phyloP scores from a whole-genome alignment of 2,329 filamentous ascomycete species.

The Ophiostoma australiae region DNA sequence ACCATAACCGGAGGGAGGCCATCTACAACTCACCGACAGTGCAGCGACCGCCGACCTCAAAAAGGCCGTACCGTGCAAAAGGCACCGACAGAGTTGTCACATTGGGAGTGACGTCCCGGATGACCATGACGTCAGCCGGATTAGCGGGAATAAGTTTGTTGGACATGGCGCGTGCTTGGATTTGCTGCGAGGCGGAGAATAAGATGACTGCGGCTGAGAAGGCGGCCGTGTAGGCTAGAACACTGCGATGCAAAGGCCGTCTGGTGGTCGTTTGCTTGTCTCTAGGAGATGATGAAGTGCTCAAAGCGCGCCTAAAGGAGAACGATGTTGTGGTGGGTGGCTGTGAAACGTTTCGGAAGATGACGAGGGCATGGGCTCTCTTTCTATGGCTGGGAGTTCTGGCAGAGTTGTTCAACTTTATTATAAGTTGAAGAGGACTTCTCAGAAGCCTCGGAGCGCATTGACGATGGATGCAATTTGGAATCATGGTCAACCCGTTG shows the following conservation, averaged over 20 bases:
- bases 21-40: slow-evolving; percentile 61
- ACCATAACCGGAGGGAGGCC: background rate
- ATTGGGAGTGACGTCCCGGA: slow-evolving; percentile 74
- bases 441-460: background rate
- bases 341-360: background rate
- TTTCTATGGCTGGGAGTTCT: background rate
- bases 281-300: background rate
- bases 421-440: background rate
- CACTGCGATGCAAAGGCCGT: background rate
- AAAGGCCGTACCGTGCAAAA: slow-evolving; percentile 71
- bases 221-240: background rate
- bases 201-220: background rate
- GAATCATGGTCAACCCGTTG: slow-evolving; percentile 16
- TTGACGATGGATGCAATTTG: slow-evolving; percentile 8
- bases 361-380: background rate
- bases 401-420: background rate
- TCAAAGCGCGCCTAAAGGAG: background rate
- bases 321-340: background rate
- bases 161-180: slow-evolving; percentile 44
- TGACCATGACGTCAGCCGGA: slow-evolving; percentile 81
- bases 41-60: slow-evolving; percentile 81
- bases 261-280: background rate
- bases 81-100: slow-evolving; percentile 76
- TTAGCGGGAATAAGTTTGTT: slow-evolving; percentile 62
- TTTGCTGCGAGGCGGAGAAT: background rate